Evolutionary conservation across 345 rosid genomes (phyloP).

Genomic region (Cardamine resedifolia): DNA sequence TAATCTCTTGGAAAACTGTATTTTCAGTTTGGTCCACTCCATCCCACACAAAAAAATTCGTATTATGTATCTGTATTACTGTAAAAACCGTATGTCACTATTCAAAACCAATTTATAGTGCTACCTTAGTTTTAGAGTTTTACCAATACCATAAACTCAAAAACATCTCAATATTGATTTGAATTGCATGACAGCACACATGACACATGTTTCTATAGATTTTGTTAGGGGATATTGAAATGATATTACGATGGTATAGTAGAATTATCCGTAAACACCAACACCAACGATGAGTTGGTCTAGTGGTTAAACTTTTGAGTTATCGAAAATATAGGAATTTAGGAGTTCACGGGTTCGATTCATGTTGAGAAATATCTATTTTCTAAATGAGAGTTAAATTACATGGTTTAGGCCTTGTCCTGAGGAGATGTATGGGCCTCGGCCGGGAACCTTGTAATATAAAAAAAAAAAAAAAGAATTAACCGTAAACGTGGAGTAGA

Average conservation of each 20-base stretch:
- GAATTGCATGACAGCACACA: not conserved
- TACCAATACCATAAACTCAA: not conserved
- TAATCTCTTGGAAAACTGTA: not conserved
- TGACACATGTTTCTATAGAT: slow-evolving; percentile 4
- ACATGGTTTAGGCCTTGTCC: too few species aligned
- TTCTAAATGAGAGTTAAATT: too few species aligned
- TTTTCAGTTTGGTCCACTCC: not conserved
- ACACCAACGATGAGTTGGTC: too few species aligned
- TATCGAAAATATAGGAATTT: too few species aligned
- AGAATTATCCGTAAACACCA: slow-evolving; percentile 7
- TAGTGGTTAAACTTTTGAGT: too few species aligned
- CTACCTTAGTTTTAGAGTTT: not conserved
- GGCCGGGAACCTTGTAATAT: too few species aligned
- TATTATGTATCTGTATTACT: not conserved
- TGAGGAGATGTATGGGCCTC: too few species aligned
- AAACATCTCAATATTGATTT: not conserved
- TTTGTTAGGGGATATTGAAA: not conserved
- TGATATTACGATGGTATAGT: slow-evolving; percentile 7
- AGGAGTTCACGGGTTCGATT: too few species aligned
- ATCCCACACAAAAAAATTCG: not conserved
- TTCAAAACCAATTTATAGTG: not conserved
- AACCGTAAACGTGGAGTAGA: slow-evolving; percentile 30
- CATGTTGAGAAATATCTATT: too few species aligned
- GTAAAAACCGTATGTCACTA: not conserved
- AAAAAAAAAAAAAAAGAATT: too few species aligned